Evolutionary conservation across 352 stramenopile species (phyloP).

Genomic region (Phytophthora chlamydospora): DNA sequence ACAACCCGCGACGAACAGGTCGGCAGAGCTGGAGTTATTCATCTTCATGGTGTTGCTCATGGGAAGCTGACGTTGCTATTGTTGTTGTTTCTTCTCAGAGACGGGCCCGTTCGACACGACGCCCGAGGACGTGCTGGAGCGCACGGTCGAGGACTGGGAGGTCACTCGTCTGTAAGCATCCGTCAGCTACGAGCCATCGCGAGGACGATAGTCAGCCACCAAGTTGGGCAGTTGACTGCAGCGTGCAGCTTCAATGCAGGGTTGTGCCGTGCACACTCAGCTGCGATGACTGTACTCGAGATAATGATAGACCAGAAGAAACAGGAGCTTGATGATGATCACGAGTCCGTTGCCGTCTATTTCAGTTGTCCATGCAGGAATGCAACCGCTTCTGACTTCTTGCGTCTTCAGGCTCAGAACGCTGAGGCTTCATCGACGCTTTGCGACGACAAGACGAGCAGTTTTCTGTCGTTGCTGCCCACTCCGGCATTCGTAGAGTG

Average conservation of each 20-base stretch:
- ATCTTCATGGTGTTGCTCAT: conserved; percentile 1
- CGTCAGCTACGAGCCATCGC: conserved; percentile 7
- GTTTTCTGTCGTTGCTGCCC: conserved; percentile 5
- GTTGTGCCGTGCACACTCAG: neutral
- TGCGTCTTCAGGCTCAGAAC: conserved; percentile 26
- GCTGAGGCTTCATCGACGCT: conserved; percentile 22
- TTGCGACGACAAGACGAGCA: conserved; percentile 29
- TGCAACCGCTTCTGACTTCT: conserved; percentile 30
- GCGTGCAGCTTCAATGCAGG: conserved; percentile 4
- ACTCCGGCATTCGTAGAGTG: conserved; percentile 25
- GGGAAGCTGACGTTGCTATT: conserved; percentile 13
- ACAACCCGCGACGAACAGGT: conserved; percentile 85
- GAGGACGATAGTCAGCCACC: conserved; percentile 17
- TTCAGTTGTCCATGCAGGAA: conserved; percentile 22
- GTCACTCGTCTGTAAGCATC: conserved; percentile 62
- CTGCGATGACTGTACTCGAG: conserved; percentile 14
- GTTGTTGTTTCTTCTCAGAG: conserved; percentile 40
- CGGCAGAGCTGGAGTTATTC: conserved; percentile 6
- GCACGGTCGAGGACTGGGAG: conserved; percentile 81
- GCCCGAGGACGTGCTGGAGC: conserved; percentile 80
- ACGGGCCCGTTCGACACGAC: conserved; percentile 82
- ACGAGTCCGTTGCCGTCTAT: conserved; percentile 10
- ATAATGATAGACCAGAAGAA: conserved; percentile 45
- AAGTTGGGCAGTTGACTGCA: conserved; percentile 2
- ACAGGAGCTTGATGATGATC: conserved; percentile 14